phyloP scores from a whole-genome alignment of 116 monocot species.

The Cymodocea nodosa region DNA sequence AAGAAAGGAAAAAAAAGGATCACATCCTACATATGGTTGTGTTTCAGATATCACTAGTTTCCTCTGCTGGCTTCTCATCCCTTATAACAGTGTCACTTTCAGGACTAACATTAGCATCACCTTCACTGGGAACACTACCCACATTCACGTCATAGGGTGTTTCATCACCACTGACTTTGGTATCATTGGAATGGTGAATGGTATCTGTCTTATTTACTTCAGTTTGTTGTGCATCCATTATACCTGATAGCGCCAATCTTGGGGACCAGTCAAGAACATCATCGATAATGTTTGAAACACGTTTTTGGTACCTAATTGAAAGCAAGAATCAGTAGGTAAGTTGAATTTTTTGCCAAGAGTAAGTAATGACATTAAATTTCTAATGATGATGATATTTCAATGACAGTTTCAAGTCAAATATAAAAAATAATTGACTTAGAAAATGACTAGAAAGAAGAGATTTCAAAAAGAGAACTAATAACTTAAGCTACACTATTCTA shows the following conservation, averaged over 20 bases:
- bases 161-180: slow-evolving; percentile 8
- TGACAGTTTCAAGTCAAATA: no score
- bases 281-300: slow-evolving; percentile 94
- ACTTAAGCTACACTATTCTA: neutral
- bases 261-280: slow-evolving; percentile 96
- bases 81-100: neutral
- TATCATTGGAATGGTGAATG: slow-evolving; percentile 13
- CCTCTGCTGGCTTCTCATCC: neutral
- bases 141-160: slow-evolving; percentile 4
- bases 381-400: no score
- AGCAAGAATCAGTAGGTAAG: neutral
- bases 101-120: neutral
- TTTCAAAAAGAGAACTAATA: no score
- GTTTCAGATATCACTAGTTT: neutral
- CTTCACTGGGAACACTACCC: neutral
- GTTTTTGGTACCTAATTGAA: slow-evolving; percentile 72
- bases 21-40: neutral
- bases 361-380: no score
- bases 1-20: neutral
- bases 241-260: slow-evolving; percentile 71
- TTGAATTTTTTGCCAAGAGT: no score
- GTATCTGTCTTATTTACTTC: slow-evolving; percentile 38
- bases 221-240: slow-evolving; percentile 46
- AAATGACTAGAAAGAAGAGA: neutral
- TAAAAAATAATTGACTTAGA: neutral